These are phyloP conservation scores for Trypanosoma congolense DNA, from an alignment of 208 protist species.

Conservation along the genomic window DNA sequence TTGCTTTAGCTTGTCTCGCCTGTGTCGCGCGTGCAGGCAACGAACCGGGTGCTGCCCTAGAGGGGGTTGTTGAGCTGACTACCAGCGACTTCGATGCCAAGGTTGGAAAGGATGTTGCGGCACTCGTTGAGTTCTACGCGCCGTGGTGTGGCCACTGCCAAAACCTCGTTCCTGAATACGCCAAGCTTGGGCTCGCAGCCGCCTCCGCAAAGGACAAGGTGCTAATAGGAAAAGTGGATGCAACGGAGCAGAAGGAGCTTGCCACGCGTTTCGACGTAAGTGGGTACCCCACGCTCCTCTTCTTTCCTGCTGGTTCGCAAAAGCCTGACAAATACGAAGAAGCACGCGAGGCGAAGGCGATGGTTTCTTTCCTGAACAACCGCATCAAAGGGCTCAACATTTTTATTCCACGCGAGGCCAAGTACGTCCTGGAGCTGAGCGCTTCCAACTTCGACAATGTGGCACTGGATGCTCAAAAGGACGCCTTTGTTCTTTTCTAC, in stretches of 20 bases:
- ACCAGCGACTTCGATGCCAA: constrained; percentile 47
- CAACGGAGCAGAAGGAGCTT: constrained; percentile 35
- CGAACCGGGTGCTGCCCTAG: constrained; percentile 23
- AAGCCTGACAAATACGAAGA: constrained; percentile 34
- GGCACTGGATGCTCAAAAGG: constrained; percentile 35
- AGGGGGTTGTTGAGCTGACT: constrained; percentile 40
- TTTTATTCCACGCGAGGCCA: constrained; percentile 18
- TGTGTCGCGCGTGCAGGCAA: constrained; percentile 16
- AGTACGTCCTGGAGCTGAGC: constrained; percentile 36
- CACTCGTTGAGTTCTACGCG: constrained; percentile 89
- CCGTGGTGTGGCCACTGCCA: constrained; percentile 88
- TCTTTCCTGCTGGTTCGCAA: constrained; percentile 38
- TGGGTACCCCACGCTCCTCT: constrained; percentile 67
- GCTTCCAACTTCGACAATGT: constrained; percentile 30
- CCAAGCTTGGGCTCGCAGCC: constrained; percentile 13
- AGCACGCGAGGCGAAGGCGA: constrained; percentile 23
- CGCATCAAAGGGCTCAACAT: constrained; percentile 24
- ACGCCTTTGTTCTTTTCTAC: constrained; percentile 76
- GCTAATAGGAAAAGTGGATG: constrained; percentile 70
- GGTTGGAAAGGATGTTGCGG: constrained; percentile 47
- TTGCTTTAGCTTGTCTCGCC: constrained; percentile 8
- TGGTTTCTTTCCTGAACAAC: constrained; percentile 40
- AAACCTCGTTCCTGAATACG: constrained; percentile 38
- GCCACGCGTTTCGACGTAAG: constrained; percentile 30
- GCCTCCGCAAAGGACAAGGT: constrained; percentile 27